phyloP scores from a whole-genome alignment of 306 rosid species.

The Coriaria nepalensis region DNA sequence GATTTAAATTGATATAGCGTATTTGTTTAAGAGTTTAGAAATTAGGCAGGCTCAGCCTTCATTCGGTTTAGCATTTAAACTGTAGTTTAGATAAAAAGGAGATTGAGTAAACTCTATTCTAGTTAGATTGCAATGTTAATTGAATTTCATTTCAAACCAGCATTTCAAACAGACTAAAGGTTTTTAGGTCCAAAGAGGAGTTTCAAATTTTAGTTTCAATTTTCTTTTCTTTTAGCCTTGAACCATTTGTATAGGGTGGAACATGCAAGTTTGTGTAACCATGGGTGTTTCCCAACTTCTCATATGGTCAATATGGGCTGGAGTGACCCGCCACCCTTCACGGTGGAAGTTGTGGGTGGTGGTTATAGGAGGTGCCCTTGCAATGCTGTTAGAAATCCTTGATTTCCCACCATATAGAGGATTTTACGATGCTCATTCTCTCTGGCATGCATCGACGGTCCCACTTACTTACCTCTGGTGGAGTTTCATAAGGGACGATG shows the following conservation, averaged over 20 bases:
- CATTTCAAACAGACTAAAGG: no score
- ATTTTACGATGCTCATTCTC: conserved; percentile 52
- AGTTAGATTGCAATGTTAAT: no score
- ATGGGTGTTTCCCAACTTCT: conserved; percentile 49
- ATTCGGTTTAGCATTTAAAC: no score
- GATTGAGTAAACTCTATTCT: no score
- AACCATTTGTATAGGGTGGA: conserved; percentile 47
- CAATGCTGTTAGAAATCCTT: conserved; percentile 43
- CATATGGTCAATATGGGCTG: conserved; percentile 60
- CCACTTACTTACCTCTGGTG: conserved; percentile 72
- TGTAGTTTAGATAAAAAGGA: no score
- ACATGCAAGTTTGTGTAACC: conserved; percentile 57
- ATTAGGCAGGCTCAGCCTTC: no score
- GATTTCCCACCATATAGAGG: conserved; percentile 68
- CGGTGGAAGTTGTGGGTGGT: conserved; percentile 52
- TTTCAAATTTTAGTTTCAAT: no score
- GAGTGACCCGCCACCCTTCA: conserved; percentile 41
- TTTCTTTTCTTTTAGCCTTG: no score
- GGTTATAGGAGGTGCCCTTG: conserved; percentile 42
- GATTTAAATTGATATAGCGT: no score
- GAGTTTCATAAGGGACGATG: conserved; percentile 73
- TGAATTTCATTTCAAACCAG: no score
- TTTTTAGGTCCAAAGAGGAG: no score
- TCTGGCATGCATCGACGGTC: conserved; percentile 62
- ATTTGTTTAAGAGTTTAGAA: no score